Evolutionary conservation across 2,329 filamentous ascomycete species (phyloP).

Genomic region (Dactylonectria macrodidyma): DNA sequence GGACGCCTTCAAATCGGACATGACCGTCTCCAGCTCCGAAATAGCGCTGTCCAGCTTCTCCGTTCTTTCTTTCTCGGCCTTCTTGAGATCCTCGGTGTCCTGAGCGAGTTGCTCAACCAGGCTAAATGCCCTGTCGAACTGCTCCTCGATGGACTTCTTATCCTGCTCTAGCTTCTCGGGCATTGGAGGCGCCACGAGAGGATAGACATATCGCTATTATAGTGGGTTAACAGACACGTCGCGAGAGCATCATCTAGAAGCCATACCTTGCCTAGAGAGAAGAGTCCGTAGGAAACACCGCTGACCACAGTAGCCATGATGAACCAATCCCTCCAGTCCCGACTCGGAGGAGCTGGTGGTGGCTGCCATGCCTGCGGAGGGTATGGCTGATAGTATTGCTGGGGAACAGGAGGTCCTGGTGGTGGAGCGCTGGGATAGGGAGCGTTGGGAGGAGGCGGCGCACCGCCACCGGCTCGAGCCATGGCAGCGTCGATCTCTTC

Average conservation of each 20-base stretch:
- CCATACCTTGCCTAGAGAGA: constrained; percentile 85
- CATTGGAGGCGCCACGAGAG: constrained; percentile 92
- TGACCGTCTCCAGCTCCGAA: constrained; percentile 86
- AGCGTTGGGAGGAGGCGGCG: constrained; percentile 58
- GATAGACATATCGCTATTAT: constrained; percentile 86
- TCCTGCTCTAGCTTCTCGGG: constrained; percentile 95
- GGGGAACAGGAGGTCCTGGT: constrained; percentile 60
- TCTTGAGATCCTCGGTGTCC: constrained; percentile 91
- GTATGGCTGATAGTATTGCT: constrained; percentile 64
- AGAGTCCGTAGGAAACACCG: constrained; percentile 90
- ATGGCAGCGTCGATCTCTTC: constrained; percentile 93
- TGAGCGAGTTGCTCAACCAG: constrained; percentile 92
- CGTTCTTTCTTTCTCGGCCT: constrained; percentile 86
- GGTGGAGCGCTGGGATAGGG: constrained; percentile 62
- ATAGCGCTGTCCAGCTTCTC: constrained; percentile 87
- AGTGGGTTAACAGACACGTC: constrained; percentile 42
- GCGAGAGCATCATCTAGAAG: not conserved
- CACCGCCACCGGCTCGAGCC: constrained; percentile 77
- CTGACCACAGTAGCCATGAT: constrained; percentile 98
- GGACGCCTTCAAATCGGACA: constrained; percentile 85
- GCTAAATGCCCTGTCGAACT: constrained; percentile 92
- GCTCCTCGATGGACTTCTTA: constrained; percentile 91
- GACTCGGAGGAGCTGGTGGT: constrained; percentile 74
- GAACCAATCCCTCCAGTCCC: constrained; percentile 99
- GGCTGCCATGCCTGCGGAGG: constrained; percentile 72